Conservation (phyloP, 1,284 basidiomycete species). For the Leccinum pachyderme region DNA sequence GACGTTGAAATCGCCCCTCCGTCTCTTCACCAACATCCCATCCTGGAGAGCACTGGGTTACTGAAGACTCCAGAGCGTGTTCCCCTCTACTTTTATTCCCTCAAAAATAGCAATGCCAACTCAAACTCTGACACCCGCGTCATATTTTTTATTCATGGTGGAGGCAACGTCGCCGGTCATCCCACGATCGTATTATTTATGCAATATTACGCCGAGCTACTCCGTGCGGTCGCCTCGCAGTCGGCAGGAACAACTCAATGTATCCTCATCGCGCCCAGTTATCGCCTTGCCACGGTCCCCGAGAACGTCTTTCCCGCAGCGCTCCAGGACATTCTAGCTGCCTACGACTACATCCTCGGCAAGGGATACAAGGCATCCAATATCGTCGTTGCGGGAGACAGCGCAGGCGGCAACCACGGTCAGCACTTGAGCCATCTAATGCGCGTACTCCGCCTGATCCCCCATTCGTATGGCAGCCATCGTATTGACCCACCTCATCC, state of each 20-base stretch:
- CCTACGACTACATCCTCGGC: constrained; percentile 27
- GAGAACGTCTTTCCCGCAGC: constrained; percentile 28
- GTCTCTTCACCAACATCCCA: constrained; percentile 9
- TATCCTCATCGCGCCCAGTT: constrained; percentile 23
- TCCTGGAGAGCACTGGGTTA: constrained; percentile 1
- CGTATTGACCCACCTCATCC: not conserved
- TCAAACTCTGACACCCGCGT: constrained; percentile 10
- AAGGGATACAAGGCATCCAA: constrained; percentile 23
- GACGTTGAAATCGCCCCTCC: constrained; percentile 23
- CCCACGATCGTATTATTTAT: constrained; percentile 8
- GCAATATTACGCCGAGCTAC: constrained; percentile 13
- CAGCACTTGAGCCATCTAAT: not conserved
- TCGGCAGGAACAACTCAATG: constrained; percentile 3
- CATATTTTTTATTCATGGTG: constrained; percentile 29
- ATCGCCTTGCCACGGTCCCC: constrained; percentile 23
- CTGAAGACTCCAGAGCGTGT: constrained; percentile 22
- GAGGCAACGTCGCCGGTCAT: constrained; percentile 21
- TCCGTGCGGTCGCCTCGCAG: constrained; percentile 9
- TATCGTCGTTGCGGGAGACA: constrained; percentile 24
- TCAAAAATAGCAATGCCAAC: not conserved
- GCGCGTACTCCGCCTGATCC: not conserved
- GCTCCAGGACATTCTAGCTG: constrained; percentile 24
- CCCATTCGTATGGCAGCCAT: not conserved
- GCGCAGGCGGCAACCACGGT: constrained; percentile 27
- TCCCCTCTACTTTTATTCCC: constrained; percentile 22